phyloP scores from a whole-genome alignment of 176 grass and related monocot genomes.

The Dendrocalamus sinicus region DNA sequence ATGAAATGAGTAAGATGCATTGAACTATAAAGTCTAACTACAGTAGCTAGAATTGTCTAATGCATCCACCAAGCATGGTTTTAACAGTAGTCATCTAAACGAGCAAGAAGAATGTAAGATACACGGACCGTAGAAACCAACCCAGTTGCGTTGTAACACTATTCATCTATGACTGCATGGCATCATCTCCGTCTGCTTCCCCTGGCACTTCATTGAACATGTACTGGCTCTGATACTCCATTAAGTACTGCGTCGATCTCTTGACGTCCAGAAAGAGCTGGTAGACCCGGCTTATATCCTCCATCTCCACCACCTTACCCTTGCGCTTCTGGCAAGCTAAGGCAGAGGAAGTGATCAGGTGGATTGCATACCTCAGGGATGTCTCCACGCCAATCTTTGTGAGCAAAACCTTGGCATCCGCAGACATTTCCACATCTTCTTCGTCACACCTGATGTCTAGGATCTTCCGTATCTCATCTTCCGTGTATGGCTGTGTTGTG shows the following conservation, averaged over 20 bases:
- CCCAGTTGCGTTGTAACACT: background rate
- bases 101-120: background rate
- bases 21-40: conserved; percentile 18
- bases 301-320: conserved; percentile 88
- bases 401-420: conserved; percentile 77
- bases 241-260: conserved; percentile 83
- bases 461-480: conserved; percentile 78
- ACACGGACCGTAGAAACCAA: conserved; percentile 11
- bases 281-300: conserved; percentile 89
- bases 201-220: conserved; percentile 85
- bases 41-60: conserved; percentile 10
- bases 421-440: conserved; percentile 90
- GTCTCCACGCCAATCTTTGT: conserved; percentile 92
- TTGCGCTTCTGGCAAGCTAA: conserved; percentile 85
- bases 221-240: conserved; percentile 92
- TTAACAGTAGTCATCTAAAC: conserved; percentile 22
- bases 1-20: conserved; percentile 1
- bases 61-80: conserved; percentile 10
- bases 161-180: conserved; percentile 54
- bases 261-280: conserved; percentile 90
- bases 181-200: conserved; percentile 59
- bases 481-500: conserved; percentile 67
- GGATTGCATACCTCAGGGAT: conserved; percentile 81
- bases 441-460: conserved; percentile 79
- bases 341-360: conserved; percentile 77